These are phyloP conservation scores for Xylaria digitata DNA, from an alignment of 2,329 filamentous ascomycete genomes.

Conservation along the genomic window DNA sequence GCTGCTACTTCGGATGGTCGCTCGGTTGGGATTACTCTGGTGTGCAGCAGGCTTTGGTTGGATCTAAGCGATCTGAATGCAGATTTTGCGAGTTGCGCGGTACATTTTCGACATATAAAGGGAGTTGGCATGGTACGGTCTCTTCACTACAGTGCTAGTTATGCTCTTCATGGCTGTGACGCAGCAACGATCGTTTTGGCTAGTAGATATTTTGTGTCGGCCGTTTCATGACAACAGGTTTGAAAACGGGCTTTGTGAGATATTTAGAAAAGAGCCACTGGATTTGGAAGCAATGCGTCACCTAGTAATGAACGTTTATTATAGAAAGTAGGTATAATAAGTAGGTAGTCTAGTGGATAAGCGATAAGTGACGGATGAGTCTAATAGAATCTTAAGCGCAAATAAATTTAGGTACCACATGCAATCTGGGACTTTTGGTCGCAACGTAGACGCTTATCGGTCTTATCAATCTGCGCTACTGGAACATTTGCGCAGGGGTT, in stretches of 20 bases:
- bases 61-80: not conserved
- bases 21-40: conserved; percentile 22
- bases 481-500: conserved; percentile 7
- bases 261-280: not conserved
- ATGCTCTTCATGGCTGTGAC: conserved; percentile 27
- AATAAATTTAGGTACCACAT: conserved; percentile 2
- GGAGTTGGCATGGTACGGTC: conserved; percentile 44
- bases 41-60: conserved; percentile 14
- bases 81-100: conserved; percentile 42
- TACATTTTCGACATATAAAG: conserved; percentile 49
- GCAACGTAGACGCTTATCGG: conserved; percentile 20
- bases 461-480: conserved; percentile 23
- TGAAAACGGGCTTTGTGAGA: not conserved
- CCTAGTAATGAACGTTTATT: not conserved
- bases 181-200: not conserved
- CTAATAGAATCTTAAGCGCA: not conserved
- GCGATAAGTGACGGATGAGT: not conserved
- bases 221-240: not conserved
- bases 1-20: not conserved
- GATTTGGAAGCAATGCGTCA: not conserved
- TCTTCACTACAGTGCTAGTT: conserved; percentile 21
- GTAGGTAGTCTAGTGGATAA: too few relatives aligned
- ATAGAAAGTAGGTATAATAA: too few relatives aligned
- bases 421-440: not conserved
- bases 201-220: not conserved